Evolutionary conservation across 2,329 filamentous ascomycete genomes (phyloP).

Genomic region (Neonectria punicea): DNA sequence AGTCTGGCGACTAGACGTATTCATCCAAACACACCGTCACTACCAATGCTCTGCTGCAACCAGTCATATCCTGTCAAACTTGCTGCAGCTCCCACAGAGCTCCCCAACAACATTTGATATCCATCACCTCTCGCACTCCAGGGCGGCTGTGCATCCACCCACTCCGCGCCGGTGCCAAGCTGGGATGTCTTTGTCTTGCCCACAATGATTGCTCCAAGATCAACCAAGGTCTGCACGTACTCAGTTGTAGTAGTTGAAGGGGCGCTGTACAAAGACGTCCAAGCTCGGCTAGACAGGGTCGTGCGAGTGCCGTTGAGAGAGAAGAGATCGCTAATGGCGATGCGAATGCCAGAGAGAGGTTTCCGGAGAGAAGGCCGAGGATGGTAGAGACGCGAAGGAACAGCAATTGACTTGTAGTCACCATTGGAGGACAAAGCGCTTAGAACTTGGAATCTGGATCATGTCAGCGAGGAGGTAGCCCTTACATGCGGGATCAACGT

Average conservation of each 20-base stretch:
- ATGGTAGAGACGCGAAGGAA: constrained; percentile 52
- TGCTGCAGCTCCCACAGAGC: constrained; percentile 52
- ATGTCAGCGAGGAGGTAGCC: constrained; percentile 19
- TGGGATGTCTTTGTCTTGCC: constrained; percentile 64
- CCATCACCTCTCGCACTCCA: constrained; percentile 60
- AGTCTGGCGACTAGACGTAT: constrained; percentile 12
- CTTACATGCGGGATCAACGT: constrained; percentile 3
- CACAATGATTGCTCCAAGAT: constrained; percentile 67
- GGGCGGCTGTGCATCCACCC: constrained; percentile 53
- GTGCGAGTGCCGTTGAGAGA: constrained; percentile 62
- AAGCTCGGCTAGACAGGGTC: constrained; percentile 67
- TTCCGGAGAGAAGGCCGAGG: constrained; percentile 41
- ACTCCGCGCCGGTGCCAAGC: constrained; percentile 57
- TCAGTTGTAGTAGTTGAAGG: constrained; percentile 57
- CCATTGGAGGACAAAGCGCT: constrained; percentile 41
- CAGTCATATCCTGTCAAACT: constrained; percentile 54
- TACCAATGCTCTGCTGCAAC: constrained; percentile 50
- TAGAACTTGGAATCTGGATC: constrained; percentile 46
- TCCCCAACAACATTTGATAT: constrained; percentile 51
- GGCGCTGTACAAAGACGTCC: constrained; percentile 61
- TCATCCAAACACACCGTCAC: constrained; percentile 48
- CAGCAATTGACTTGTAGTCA: constrained; percentile 46
- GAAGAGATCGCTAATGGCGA: constrained; percentile 49
- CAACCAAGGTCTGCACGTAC: constrained; percentile 65
- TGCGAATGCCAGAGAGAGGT: constrained; percentile 51